Conservation (phyloP, 2,329 filamentous ascomycete genomes). For the Phaeosphaeriaceae sp. region DNA sequence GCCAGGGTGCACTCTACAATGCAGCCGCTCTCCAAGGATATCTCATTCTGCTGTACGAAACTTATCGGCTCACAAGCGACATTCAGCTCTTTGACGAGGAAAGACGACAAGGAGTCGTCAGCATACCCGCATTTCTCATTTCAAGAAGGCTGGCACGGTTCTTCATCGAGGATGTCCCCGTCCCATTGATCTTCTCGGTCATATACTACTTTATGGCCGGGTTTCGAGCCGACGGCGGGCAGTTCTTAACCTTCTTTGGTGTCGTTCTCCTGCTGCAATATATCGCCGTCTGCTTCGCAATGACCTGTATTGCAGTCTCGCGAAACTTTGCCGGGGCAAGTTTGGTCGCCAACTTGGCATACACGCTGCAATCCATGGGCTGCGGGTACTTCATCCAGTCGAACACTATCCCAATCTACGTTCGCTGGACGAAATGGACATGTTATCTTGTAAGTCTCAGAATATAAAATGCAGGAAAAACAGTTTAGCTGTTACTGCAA, state of each 20-base stretch:
- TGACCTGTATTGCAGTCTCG: conserved; percentile 69
- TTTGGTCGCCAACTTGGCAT: conserved; percentile 74
- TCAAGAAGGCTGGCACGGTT: conserved; percentile 73
- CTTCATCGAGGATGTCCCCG: conserved; percentile 74
- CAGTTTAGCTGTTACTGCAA: no score
- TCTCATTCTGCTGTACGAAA: conserved; percentile 77
- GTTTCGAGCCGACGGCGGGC: conserved; percentile 67
- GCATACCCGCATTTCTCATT: conserved; percentile 71
- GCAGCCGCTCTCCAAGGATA: conserved; percentile 77
- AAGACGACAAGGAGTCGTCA: conserved; percentile 74
- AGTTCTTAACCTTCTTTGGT: conserved; percentile 76
- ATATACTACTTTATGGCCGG: conserved; percentile 83
- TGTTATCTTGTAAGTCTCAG: conserved; percentile 59
- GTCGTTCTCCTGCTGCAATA: conserved; percentile 75
- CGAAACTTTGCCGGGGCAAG: conserved; percentile 74
- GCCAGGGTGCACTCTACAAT: conserved; percentile 76
- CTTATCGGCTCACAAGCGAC: conserved; percentile 76
- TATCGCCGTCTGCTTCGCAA: conserved; percentile 74
- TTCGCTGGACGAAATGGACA: conserved; percentile 78
- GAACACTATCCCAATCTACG: conserved; percentile 75
- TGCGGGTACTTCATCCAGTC: conserved; percentile 80
- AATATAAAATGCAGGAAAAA: no score
- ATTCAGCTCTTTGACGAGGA: conserved; percentile 80
- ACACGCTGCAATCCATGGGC: conserved; percentile 75
- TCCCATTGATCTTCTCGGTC: conserved; percentile 72